Base-by-base conservation (phyloP, 805 yeast genomes). In the Nakazawaea laoshanensis region DNA sequence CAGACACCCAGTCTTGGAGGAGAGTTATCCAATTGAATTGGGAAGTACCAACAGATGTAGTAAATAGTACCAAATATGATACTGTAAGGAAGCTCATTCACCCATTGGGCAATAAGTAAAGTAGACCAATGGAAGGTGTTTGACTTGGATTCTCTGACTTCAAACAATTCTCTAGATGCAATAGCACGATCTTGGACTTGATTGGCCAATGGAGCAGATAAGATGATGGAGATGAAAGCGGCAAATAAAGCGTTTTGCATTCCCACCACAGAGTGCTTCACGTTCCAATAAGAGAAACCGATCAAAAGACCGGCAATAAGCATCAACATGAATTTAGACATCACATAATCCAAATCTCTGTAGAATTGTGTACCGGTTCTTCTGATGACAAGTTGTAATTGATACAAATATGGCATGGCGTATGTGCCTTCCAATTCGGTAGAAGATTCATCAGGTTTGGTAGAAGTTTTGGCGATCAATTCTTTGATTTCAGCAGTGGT, bases 231-330 rank as follows among this genome's bases (percentile, higher is more conserved):
- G 59, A 77, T 55, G 53, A 77, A 77, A 6, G 65, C 58, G n/a
- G 74, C 70, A 49, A 76, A 77, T 67, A 76, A 57, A 7, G 69
- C 56, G 44, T 72, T 68, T 51, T 73, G 80, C 55, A 73, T 53
- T 21, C 79, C 79, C 30, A 59, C 57, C 12, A 63, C 42, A 18
- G 67, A 53, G 27, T 55, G 50, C 32, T 67, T 67, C 19, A 75
- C 68, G 44, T 72, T 62, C 62, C 63, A 80, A 56, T 77, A 83
- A 0, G 79, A 63, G 53, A 83, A 83, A 27, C 94, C 94, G 41
- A 77, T 69, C 49, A 78, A 76, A 12, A 82, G 47, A 24, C 84
- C 74, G 29, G 75, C 63, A 12, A 68, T 49, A 22, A 65, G 49
- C 41, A 59, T 57, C 43, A 46, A 36, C 14, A 63, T 59, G 16